Base-by-base conservation (phyloP, 31 red algal genomes). In the Porphyra umbilicalis region DNA sequence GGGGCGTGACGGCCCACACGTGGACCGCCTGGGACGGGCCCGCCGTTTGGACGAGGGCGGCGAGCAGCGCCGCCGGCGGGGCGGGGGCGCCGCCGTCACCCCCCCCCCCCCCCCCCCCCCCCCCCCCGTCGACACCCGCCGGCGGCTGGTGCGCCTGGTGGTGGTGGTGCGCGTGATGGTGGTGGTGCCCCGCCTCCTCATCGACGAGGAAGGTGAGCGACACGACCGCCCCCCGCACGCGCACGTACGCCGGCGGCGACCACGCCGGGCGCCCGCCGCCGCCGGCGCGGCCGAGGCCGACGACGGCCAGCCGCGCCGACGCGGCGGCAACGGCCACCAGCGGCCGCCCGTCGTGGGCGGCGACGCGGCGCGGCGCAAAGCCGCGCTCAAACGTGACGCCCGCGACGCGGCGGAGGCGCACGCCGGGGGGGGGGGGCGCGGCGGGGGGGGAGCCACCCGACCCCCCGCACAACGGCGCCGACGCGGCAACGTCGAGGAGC, bases 301-400 rank as follows among this genome's bases (percentile, higher is more conserved):
- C 57, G 57, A 71, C 57, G 57, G 57, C 57, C 0, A 71, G 57
- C 25, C 57, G 57, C 57, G 25, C 57, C 20, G 57, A 18, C 11
- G 57, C 25, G 20, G 57, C 18, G 25, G 57, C 57, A 6, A 71
- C 57, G 6, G 57, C 57, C 13, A 71, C 57, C 57, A 71, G 57
- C 57, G 57, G 57, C 57, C 57, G 57, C 57, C 57, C 57, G 57
- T 71, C 57, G 57, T 71, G 57, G 57, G 57, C 57, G 57, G 57
- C 57, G 11, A 29, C 57, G 11, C 6, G 4, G 57, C 57, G 57
- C 57, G 57, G 57, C 25, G 57, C 57, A 71, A 71, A 71, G 57
- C 57, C 57, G 57, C 57, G 57, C 25, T 4, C 57, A 71, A 71
- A 71, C 11, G 57, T 71, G 25, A 71, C 6, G 20, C 57, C 57